phyloP scores from a whole-genome alignment of 495 filamentous ascomycete species.

The Halenospora varia region DNA sequence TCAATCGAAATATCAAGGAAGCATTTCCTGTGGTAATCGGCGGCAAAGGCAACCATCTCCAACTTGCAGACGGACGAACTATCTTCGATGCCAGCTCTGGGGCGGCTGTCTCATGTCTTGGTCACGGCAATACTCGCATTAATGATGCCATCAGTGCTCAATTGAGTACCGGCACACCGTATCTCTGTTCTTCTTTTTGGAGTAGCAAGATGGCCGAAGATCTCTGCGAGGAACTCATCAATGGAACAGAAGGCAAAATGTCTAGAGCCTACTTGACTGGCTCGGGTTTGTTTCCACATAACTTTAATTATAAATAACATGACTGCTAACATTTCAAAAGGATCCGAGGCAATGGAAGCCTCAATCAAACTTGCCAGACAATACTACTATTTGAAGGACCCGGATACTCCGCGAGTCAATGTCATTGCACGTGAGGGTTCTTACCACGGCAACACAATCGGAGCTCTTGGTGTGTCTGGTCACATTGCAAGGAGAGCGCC shows the following conservation, averaged over 20 bases:
- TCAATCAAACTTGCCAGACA: slow-evolving; percentile 61
- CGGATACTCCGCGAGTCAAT: slow-evolving; percentile 42
- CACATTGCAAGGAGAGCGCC: slow-evolving; percentile 58
- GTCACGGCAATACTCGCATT: slow-evolving; percentile 42
- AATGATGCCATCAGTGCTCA: slow-evolving; percentile 34
- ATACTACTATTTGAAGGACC: slow-evolving; percentile 50
- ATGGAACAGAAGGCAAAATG: slow-evolving; percentile 42
- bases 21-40: slow-evolving; percentile 14
- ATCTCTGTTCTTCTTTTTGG: slow-evolving; percentile 42
- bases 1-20: slow-evolving; percentile 22
- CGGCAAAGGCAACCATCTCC: slow-evolving; percentile 19
- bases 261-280: slow-evolving; percentile 43
- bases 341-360: slow-evolving; percentile 64
- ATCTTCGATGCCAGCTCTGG: slow-evolving; percentile 61
- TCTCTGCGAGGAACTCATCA: slow-evolving; percentile 38
- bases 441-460: slow-evolving; percentile 76
- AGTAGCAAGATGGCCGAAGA: slow-evolving; percentile 35
- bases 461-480: slow-evolving; percentile 58
- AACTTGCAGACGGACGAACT: slow-evolving; percentile 53
- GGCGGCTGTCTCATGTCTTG: slow-evolving; percentile 49
- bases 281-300: slow-evolving; percentile 54
- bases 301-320: background rate
- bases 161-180: slow-evolving; percentile 33
- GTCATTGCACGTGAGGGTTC: slow-evolving; percentile 65
- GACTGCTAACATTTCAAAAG: slow-evolving; percentile 25